Evolutionary conservation across 1,284 basidiomycete species (phyloP), one percentile per base, ranked within the genome.

Genomic region (Puccinia coronata): DNA sequence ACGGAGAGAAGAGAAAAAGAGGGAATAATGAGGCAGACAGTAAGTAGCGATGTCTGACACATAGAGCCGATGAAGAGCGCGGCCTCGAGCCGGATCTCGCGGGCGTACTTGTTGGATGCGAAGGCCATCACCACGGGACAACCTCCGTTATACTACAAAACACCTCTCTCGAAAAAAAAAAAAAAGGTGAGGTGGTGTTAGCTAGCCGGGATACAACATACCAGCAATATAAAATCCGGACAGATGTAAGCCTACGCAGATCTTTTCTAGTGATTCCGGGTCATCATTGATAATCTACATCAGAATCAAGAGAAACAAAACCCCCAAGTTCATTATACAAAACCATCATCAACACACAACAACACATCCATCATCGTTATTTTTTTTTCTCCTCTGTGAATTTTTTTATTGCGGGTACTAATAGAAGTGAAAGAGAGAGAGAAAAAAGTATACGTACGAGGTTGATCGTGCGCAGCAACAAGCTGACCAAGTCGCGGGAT

Each of bases 1-100:
- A n/a, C n/a, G n/a, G n/a, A n/a, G n/a, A n/a, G n/a, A n/a, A n/a
- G n/a, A n/a, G n/a, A n/a, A n/a, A n/a, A 18, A 49, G 47, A 51
- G 41, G 12, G 39, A n/a, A 18, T 25, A 39, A 49, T 20, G 34
- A 20, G 25, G 84, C 85, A 57, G 83, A 87, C 83, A 9, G 96
- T 98, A 82, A 98, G 87, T 5, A 95, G 92, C 6, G 95, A 97
- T 0, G 94, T 93, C 82, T 96, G 94, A 84, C 94, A 96, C 65
- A 98, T 90, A 39, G 96, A 88, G 67, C 93, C 92, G 80, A 99
- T 93, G 86, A 98, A 98, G 84, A 94, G 92, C 0, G 96, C 97
- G 0, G 96, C 96, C 86, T 98, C 93, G n/a, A 94, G 87, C 61
- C 96, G 91, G 83, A 95, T 96, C 85, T 98, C 95, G 23, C 93